phyloP scores from a whole-genome alignment of 768 basidiomycete genomes.

The Lentinula guzmanii region DNA sequence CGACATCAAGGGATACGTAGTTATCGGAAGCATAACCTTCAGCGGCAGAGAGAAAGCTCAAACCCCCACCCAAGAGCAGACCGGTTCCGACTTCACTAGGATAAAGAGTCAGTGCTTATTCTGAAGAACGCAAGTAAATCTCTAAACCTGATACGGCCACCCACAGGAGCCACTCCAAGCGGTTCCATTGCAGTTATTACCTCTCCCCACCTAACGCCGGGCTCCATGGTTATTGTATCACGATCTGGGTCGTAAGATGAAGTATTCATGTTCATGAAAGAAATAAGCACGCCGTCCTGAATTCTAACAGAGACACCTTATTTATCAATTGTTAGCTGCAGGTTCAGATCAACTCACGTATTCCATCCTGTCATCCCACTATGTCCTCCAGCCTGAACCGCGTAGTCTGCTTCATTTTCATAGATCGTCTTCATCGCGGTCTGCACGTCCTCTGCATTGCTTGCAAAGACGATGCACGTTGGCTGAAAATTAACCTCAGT shows the following conservation, averaged over 20 bases:
- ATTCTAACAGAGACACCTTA: constrained; percentile 18
- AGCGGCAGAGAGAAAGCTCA: constrained; percentile 32
- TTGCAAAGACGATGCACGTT: constrained; percentile 25
- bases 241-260: constrained; percentile 27
- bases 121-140: background rate
- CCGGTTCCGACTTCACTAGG: constrained; percentile 35
- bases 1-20: constrained; percentile 33
- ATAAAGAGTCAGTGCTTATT: background rate
- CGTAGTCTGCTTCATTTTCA: constrained; percentile 26
- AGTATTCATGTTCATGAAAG: constrained; percentile 30
- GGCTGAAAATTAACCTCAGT: constrained; percentile 11
- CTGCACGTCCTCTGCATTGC: constrained; percentile 24
- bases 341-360: constrained; percentile 21
- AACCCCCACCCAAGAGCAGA: constrained; percentile 36
- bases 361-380: constrained; percentile 38
- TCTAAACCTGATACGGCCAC: background rate
- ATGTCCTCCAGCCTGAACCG: constrained; percentile 39
- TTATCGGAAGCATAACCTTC: constrained; percentile 35
- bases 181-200: constrained; percentile 27
- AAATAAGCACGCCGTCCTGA: constrained; percentile 30
- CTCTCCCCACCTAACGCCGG: constrained; percentile 37
- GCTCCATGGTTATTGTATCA: constrained; percentile 33
- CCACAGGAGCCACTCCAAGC: constrained; percentile 26
- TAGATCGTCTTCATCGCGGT: constrained; percentile 32
- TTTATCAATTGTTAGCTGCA: background rate